phyloP scores from a whole-genome alignment of 345 rosid species.

The Pugionium dolabratum region DNA sequence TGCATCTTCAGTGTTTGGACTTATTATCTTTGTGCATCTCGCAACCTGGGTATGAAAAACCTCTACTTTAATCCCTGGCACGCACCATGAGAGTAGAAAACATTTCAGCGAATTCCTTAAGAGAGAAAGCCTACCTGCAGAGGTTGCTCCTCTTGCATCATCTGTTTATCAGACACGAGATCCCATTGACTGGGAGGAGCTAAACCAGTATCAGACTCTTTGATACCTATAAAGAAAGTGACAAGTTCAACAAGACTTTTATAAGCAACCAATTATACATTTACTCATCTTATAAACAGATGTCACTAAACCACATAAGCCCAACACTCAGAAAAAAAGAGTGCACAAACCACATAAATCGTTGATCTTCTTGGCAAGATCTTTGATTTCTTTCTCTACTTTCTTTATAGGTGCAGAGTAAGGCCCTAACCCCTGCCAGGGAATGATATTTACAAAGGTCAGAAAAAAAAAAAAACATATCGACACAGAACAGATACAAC shows the following conservation, averaged over 20 bases:
- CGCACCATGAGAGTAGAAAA: neutral
- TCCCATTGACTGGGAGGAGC: conserved; percentile 99
- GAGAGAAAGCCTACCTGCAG: conserved; percentile 52
- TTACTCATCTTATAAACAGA: neutral
- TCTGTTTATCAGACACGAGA: conserved; percentile 96
- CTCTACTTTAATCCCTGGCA: neutral
- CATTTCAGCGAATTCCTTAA: neutral
- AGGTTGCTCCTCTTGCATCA: conserved; percentile 99
- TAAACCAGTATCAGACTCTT: conserved; percentile 96
- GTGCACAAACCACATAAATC: conserved; percentile 72
- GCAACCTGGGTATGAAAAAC: conserved; percentile 58
- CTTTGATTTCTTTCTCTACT: conserved; percentile 88
- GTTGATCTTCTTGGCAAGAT: conserved; percentile 83
- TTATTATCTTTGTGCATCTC: conserved; percentile 94
- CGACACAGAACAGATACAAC: neutral
- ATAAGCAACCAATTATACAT: neutral
- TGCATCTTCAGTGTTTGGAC: conserved; percentile 93
- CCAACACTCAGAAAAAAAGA: neutral
- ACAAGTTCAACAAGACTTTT: neutral
- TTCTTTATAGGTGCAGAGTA: conserved; percentile 84
- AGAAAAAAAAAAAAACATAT: neutral
- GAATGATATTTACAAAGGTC: neutral
- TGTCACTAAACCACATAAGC: neutral
- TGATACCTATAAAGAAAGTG: conserved; percentile 56
- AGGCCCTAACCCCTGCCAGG: conserved; percentile 84